Evolutionary conservation across 164 flowering plant species (phyloP).

Genomic region (Paratinospora sagittata): DNA sequence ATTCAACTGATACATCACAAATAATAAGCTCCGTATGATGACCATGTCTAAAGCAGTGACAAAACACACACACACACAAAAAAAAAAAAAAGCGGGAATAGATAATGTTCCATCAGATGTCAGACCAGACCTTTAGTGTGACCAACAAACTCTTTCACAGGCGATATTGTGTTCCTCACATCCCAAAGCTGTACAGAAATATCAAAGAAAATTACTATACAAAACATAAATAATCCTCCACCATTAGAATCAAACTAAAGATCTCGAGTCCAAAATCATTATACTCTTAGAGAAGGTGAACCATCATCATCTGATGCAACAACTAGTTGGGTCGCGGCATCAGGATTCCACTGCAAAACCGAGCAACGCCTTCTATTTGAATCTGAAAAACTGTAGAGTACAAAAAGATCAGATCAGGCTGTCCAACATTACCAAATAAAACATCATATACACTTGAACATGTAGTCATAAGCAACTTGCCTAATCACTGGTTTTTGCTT

Average conservation of each 20-base stretch:
- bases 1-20: too few relatives aligned
- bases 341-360: conserved; percentile 98
- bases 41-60: too few relatives aligned
- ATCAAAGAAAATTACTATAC: neutral
- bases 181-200: conserved; percentile 80
- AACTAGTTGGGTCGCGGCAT: conserved; percentile 81
- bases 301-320: conserved; percentile 97
- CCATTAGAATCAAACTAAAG: neutral
- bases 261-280: neutral
- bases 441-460: neutral
- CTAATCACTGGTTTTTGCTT: conserved; percentile 92
- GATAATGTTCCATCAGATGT: too few relatives aligned
- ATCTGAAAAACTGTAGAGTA: conserved; percentile 64
- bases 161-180: conserved; percentile 75
- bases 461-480: conserved; percentile 26
- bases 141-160: conserved; percentile 81
- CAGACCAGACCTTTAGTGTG: conserved; percentile 74
- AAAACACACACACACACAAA: too few relatives aligned
- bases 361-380: conserved; percentile 84
- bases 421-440: neutral
- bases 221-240: neutral
- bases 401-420: conserved; percentile 4
- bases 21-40: too few relatives aligned
- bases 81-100: too few relatives aligned
- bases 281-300: conserved; percentile 76